These are phyloP conservation scores for Pterocarpus santalinus DNA, from an alignment of 306 rosid species.

Conservation along the genomic window DNA sequence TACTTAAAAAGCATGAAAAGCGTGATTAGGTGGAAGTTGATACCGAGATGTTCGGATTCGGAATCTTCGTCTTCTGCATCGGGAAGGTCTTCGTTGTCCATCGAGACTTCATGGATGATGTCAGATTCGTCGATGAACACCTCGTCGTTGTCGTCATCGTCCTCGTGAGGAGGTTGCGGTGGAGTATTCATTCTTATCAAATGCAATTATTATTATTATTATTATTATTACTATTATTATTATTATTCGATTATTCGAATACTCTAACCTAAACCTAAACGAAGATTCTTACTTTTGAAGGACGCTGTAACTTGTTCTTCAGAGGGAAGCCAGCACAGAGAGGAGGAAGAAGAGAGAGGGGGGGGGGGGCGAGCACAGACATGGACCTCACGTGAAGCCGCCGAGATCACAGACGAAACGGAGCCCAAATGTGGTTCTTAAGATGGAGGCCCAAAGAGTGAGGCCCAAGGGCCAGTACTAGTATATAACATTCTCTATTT, in stretches of 20 bases:
- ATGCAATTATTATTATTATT: too few relatives aligned
- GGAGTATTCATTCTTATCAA: constrained; percentile 14
- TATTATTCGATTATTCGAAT: too few relatives aligned
- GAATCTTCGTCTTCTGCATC: constrained; percentile 46
- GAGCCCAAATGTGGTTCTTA: neutral
- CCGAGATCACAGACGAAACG: too few relatives aligned
- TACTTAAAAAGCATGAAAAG: neutral
- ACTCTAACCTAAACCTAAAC: too few relatives aligned
- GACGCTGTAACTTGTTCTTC: neutral
- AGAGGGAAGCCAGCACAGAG: neutral
- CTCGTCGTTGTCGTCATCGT: constrained; percentile 41
- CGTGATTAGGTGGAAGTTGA: neutral
- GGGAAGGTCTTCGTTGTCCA: constrained; percentile 55
- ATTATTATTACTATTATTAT: neutral
- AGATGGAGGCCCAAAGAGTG: neutral
- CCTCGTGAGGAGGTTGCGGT: constrained; percentile 32
- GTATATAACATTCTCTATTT: too few relatives aligned
- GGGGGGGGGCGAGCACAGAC: too few relatives aligned
- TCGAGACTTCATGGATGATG: constrained; percentile 43
- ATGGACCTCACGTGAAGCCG: too few relatives aligned
- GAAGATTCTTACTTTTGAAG: neutral
- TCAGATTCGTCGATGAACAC: constrained; percentile 52
- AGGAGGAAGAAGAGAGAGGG: too few relatives aligned
- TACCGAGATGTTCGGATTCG: constrained; percentile 41
- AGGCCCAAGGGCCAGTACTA: too few relatives aligned